A percentile compares a stretch with the other conserved stretches of the same genome.
Evolutionary conservation across 345 rosid genomes (phyloP).

Genomic region (Eucalyptus fibrosa): DNA sequence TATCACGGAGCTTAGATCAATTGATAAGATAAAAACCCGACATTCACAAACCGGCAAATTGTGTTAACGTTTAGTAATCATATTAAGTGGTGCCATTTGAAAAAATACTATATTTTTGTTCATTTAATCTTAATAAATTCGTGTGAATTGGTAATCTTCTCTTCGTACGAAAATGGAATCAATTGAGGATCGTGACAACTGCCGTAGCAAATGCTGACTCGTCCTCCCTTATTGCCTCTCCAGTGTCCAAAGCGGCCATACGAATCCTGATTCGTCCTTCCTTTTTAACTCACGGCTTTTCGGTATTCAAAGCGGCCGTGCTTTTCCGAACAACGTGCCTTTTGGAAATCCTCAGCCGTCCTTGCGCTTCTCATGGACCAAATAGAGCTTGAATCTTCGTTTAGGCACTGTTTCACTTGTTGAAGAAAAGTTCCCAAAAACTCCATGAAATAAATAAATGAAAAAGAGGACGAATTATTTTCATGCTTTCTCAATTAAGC

Average conservation of each 20-base stretch:
- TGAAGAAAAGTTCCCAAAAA: background rate
- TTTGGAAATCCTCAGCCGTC: background rate
- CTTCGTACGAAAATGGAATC: background rate
- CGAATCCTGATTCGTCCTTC: background rate
- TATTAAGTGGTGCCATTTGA: background rate
- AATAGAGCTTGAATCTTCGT: background rate
- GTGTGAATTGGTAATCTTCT: background rate
- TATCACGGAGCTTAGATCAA: accelerated
- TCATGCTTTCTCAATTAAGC: background rate
- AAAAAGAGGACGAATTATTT: background rate
- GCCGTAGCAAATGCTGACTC: background rate
- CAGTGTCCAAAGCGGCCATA: background rate
- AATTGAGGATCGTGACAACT: background rate
- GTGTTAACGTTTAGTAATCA: background rate
- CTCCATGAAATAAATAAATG: background rate
- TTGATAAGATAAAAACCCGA: accelerated
- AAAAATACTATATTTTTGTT: too few relatives aligned
- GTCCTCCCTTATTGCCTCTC: background rate
- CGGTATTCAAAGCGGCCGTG: background rate
- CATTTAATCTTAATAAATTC: background rate
- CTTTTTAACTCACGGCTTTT: background rate
- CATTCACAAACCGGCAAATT: accelerated
- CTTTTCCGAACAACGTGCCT: background rate
- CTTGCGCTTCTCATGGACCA: background rate
- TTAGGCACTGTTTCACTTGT: background rate